These are phyloP conservation scores for Lodderomyces oxycetoniae DNA, from an alignment of 1,139 yeast species.

Conservation along the genomic window DNA sequence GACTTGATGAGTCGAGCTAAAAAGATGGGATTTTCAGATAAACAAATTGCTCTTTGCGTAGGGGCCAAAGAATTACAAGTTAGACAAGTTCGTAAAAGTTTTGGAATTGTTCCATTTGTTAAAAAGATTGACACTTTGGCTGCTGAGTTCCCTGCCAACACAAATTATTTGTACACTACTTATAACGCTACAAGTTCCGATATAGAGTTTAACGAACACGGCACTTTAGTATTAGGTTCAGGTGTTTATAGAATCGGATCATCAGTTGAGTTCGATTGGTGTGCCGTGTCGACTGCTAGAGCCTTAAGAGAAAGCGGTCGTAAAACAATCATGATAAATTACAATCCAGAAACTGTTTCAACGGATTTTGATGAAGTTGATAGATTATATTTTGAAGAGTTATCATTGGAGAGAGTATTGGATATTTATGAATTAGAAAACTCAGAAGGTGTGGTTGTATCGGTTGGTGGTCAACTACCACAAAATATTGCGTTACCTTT, in stretches of 20 bases:
- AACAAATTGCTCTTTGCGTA: conserved; percentile 87
- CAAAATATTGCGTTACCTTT: conserved; percentile 89
- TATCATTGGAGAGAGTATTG: conserved; percentile 92
- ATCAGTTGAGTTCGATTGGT: conserved; percentile 98
- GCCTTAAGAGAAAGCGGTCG: conserved; percentile 84
- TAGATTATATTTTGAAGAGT: conserved; percentile 91
- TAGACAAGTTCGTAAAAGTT: conserved; percentile 70
- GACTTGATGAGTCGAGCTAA: conserved; percentile 62
- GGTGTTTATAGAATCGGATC: conserved; percentile 99
- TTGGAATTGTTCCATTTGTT: conserved; percentile 85
- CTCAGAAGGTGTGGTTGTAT: conserved; percentile 87
- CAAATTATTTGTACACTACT: conserved; percentile 93
- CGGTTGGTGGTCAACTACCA: conserved; percentile 97
- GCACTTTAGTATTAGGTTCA: conserved; percentile 92
- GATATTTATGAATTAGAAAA: conserved; percentile 93
- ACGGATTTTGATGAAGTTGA: conserved; percentile 99
- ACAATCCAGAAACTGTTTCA: conserved; percentile 97
- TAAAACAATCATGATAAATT: conserved; percentile 93
- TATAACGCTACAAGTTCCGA: conserved; percentile 89
- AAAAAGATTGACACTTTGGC: conserved; percentile 97
- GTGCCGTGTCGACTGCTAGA: conserved; percentile 96
- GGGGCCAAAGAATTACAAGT: conserved; percentile 91
- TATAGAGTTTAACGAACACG: conserved; percentile 79
- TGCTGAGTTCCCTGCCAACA: conserved; percentile 97
- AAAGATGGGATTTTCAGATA: conserved; percentile 92